Evolutionary conservation across 148 eudicot species (phyloP).

Genomic region (Chenopodium berlandieri): DNA sequence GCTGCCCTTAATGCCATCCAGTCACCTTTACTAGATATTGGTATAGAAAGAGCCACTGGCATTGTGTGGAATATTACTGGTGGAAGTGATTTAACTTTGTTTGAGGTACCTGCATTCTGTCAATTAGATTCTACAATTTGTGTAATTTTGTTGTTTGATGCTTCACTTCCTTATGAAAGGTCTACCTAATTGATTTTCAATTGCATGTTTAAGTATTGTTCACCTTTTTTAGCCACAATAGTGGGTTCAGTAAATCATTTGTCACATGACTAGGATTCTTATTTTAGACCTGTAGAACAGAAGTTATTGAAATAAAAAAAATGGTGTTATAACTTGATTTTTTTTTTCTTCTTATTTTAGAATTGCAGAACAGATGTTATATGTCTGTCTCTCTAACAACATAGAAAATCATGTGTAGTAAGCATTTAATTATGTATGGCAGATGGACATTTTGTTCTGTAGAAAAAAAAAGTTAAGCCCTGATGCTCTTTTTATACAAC

Average conservation of each 20-base stretch:
- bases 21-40: slow-evolving; percentile 93
- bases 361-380: background rate
- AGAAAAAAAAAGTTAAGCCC: background rate
- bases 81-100: slow-evolving; percentile 88
- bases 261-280: background rate
- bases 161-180: background rate
- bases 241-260: too few species aligned
- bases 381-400: background rate
- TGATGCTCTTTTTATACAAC: background rate
- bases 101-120: slow-evolving; percentile 56
- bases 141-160: too few species aligned
- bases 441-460: background rate
- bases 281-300: background rate
- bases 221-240: background rate
- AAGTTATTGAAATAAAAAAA: too few species aligned
- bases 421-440: background rate
- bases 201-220: slow-evolving; percentile 2
- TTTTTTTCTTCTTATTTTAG: background rate
- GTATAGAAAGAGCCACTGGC: slow-evolving; percentile 98
- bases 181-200: background rate
- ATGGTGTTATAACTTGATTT: too few species aligned
- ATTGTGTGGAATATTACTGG: slow-evolving; percentile 99
- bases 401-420: background rate
- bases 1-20: slow-evolving; percentile 98
- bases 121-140: background rate